Evolutionary conservation across 352 stramenopile genomes (phyloP), one percentile per base, ranked within the genome.

Genomic region (Globisporangium spiculum): DNA sequence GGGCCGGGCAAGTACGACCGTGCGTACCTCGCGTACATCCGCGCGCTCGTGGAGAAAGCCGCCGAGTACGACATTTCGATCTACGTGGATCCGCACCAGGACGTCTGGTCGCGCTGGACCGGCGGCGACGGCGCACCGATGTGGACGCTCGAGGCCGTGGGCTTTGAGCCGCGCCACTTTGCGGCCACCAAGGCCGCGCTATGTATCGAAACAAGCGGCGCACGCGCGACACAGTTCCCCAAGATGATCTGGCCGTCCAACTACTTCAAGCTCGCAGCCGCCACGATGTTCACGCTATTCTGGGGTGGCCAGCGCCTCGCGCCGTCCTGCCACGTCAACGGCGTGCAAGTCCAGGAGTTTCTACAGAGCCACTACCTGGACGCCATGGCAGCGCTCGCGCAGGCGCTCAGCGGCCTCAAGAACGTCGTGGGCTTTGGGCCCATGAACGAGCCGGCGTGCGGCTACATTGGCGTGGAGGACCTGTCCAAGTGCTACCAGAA

Each of bases 201-300:
- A 1, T 93, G 85, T 60, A 64, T 93, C 10, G 86, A 93, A 65
- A 94, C 84, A 16, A 79, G 69, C 41, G 80, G 79, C 2, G 4
- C 70, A 1, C 68, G 65, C 3, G 69, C 77, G 27, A 64, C 41
- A 18, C 68, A 84, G 54, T 92, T 87, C 63, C 90, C 90, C 20
- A 95, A 94, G 68, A 98, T 97, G 92, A 92, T 96, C 67, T 98
- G 92, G 92, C 89, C 86, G 4, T 94, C 90, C 52, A 97, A 97
- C 65, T 96, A 97, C 74, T 95, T 93, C 69, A 97, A 97, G 59
- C 85, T 96, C 65, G 91, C 83, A 4, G 85, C 80, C 65, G 90
- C 88, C 5, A 97, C 91, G 20, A 97, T 98, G 92, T 97, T 96
- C 61, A 97, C 90, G 36, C 76, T 98, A 0, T 98, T 97, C 68